Conservation (phyloP, 2,329 filamentous ascomycete species). For the Colletotrichum phormii region DNA sequence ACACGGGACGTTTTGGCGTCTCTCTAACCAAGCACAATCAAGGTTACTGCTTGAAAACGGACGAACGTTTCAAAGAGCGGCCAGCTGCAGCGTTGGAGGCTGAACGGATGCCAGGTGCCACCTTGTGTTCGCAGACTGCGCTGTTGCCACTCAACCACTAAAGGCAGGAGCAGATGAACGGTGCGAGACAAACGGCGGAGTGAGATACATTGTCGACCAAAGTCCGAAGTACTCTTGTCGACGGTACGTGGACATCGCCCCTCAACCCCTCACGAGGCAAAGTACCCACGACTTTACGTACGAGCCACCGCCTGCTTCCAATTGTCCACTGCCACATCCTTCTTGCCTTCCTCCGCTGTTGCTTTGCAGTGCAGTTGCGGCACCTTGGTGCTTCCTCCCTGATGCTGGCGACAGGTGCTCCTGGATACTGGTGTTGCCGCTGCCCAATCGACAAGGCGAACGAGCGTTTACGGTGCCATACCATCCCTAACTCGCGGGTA, state of each 20-base stretch:
- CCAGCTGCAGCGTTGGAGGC: not conserved
- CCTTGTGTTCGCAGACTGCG: not conserved
- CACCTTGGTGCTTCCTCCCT: not conserved
- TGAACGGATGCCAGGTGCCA: not conserved
- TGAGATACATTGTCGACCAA: not conserved
- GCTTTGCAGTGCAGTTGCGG: not conserved
- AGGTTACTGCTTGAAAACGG: slow-evolving; percentile 8
- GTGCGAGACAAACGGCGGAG: not conserved
- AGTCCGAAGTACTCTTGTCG: not conserved
- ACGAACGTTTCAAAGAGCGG: not conserved
- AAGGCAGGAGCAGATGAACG: not conserved
- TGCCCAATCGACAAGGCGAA: slow-evolving; percentile 12
- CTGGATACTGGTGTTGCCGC: slow-evolving; percentile 3
- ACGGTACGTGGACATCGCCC: not conserved
- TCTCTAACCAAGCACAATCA: not conserved
- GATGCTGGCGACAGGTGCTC: slow-evolving; percentile 2
- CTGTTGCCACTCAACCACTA: slow-evolving; percentile 33
- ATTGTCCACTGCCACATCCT: slow-evolving; percentile 30
- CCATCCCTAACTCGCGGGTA: slow-evolving; percentile 16
- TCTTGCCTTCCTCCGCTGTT: not conserved
- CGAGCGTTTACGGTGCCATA: not conserved
- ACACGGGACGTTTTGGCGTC: slow-evolving; percentile 1
- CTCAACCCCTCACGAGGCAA: not conserved
- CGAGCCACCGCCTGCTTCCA: slow-evolving; percentile 24
- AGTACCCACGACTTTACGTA: slow-evolving; percentile 25